Evolutionary conservation across 2,329 filamentous ascomycete species (phyloP).

Genomic region (Periconia sp.): DNA sequence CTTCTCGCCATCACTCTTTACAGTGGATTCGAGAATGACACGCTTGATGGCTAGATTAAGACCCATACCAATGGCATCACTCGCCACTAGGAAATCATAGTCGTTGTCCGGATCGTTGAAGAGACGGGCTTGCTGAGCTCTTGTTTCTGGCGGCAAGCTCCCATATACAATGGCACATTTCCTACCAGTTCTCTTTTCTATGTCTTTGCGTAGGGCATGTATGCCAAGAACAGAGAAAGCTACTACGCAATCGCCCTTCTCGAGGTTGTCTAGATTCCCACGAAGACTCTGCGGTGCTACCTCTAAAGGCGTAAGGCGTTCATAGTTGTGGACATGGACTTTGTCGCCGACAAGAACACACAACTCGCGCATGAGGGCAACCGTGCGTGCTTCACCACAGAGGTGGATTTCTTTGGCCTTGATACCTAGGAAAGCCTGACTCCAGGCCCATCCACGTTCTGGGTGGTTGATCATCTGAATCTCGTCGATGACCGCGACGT

Average conservation of each 20-base stretch:
- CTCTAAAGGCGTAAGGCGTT: constrained; percentile 79
- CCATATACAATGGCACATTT: constrained; percentile 95
- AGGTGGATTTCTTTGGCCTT: constrained; percentile 89
- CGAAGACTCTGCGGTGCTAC: constrained; percentile 68
- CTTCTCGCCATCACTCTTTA: constrained; percentile 71
- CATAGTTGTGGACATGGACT: constrained; percentile 79
- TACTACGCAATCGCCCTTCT: constrained; percentile 91
- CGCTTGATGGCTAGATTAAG: constrained; percentile 91
- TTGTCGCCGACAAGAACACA: constrained; percentile 82
- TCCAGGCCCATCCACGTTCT: constrained; percentile 93
- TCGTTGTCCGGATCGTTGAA: constrained; percentile 97
- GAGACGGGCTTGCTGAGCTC: constrained; percentile 85
- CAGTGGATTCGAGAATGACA: constrained; percentile 80
- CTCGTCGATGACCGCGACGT: constrained; percentile 96
- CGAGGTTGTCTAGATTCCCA: constrained; percentile 70
- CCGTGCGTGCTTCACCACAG: constrained; percentile 85
- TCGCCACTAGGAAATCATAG: constrained; percentile 92
- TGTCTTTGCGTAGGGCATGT: constrained; percentile 77
- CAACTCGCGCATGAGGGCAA: constrained; percentile 78
- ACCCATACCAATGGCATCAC: constrained; percentile 97
- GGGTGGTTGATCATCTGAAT: constrained; percentile 92
- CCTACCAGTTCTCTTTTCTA: constrained; percentile 76
- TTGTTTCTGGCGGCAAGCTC: constrained; percentile 86
- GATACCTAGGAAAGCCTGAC: constrained; percentile 83
- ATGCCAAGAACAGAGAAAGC: constrained; percentile 83